Evolutionary conservation across 2,329 filamentous ascomycete species (phyloP).

Genomic region (Knufia petricola): DNA sequence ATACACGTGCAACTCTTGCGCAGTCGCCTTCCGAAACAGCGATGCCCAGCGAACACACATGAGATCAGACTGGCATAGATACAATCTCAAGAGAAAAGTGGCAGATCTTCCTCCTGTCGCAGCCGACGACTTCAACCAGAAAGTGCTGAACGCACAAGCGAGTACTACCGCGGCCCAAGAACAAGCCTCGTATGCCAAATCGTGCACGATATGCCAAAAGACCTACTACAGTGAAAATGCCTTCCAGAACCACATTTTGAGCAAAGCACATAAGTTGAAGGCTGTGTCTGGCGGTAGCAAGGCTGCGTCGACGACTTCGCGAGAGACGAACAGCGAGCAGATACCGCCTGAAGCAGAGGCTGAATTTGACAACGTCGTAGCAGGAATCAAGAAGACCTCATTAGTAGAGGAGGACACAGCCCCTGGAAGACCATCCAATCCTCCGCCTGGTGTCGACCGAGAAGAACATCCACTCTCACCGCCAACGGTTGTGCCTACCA

Average conservation of each 20-base stretch:
- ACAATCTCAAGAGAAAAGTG: conserved; percentile 91
- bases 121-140: conserved; percentile 88
- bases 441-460: conserved; percentile 29
- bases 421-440: conserved; percentile 32
- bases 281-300: conserved; percentile 43
- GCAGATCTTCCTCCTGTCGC: conserved; percentile 83
- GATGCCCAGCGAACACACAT: conserved; percentile 92
- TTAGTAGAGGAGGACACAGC: conserved; percentile 40
- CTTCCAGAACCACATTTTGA: conserved; percentile 82
- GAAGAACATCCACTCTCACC: conserved; percentile 31
- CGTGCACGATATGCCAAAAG: conserved; percentile 74
- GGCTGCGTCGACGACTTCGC: conserved; percentile 28
- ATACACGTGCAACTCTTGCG: conserved; percentile 96
- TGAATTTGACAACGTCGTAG: conserved; percentile 63
- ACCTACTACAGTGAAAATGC: conserved; percentile 96
- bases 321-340: conserved; percentile 21
- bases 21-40: conserved; percentile 89
- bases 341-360: conserved; percentile 38
- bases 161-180: conserved; percentile 74
- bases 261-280: conserved; percentile 75
- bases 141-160: conserved; percentile 84
- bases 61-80: conserved; percentile 97
- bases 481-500: conserved; percentile 21
- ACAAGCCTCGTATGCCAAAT: conserved; percentile 77
- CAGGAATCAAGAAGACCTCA: conserved; percentile 61